phyloP scores from a whole-genome alignment of 2,329 filamentous ascomycete genomes.

The Cordyceps militaris region DNA sequence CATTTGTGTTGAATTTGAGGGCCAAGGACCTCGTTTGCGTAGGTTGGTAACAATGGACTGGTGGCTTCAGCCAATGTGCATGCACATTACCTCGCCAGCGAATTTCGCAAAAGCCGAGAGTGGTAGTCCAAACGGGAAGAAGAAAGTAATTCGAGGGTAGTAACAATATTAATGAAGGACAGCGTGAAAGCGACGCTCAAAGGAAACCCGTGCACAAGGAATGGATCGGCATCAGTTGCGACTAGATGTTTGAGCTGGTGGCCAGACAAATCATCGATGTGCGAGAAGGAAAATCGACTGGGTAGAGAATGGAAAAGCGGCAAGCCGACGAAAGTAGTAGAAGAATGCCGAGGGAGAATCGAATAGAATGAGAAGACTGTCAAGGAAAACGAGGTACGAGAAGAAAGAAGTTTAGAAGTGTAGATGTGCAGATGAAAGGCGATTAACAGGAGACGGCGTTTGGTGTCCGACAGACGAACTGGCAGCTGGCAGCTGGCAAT shows the following conservation, averaged over 20 bases:
- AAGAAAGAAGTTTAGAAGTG: background rate
- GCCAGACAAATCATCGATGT: background rate
- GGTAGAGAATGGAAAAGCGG: background rate
- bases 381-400: background rate
- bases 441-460: background rate
- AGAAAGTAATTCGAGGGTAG: background rate
- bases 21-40: background rate
- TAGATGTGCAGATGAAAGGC: background rate
- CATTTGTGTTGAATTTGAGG: constrained; percentile 17
- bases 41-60: background rate
- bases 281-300: background rate
- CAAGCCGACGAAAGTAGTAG: background rate
- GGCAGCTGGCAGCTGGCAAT: constrained; percentile 4
- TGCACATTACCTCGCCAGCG: background rate
- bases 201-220: constrained; percentile 5
- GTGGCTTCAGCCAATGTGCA: background rate
- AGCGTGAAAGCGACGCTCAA: background rate
- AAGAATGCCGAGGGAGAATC: background rate
- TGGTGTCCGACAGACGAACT: background rate
- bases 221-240: constrained; percentile 8
- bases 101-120: background rate
- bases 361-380: background rate
- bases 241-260: background rate
- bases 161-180: background rate
- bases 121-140: background rate